phyloP scores from a whole-genome alignment of 176 grass and related monocot genomes.

The Tuctoria greenei region DNA sequence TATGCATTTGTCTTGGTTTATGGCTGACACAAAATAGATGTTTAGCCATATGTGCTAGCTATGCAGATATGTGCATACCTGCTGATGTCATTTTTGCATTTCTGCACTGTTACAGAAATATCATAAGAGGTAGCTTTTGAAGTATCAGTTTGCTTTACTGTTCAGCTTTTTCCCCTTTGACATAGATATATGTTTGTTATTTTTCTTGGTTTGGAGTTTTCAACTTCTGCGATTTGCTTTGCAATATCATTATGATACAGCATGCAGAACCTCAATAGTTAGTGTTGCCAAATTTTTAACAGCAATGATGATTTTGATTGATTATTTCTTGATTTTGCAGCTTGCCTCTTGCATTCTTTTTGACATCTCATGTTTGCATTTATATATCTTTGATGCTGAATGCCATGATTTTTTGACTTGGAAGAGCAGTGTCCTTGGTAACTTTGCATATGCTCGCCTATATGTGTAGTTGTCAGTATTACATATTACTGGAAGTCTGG shows the following conservation, averaged over 20 bases:
- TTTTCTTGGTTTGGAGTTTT: not conserved
- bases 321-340: constrained; percentile 3
- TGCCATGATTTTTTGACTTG: not conserved
- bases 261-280: constrained; percentile 14
- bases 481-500: not conserved
- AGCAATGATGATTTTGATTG: not conserved
- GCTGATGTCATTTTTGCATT: too few relatives aligned
- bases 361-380: not conserved
- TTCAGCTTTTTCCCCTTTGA: not conserved
- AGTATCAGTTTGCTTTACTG: not conserved
- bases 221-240: not conserved
- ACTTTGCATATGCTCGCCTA: not conserved
- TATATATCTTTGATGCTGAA: constrained; percentile 9
- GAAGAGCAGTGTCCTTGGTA: not conserved
- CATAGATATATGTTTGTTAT: not conserved
- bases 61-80: not conserved
- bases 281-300: not conserved
- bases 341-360: constrained; percentile 9
- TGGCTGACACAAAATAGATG: not conserved
- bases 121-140: not conserved
- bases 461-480: not conserved
- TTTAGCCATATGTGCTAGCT: not conserved
- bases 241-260: not conserved
- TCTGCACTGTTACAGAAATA: too few relatives aligned
- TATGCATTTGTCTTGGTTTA: not conserved